Conservation (phyloP, 2,329 filamentous ascomycete genomes). For the Incumbomyces lentus region DNA sequence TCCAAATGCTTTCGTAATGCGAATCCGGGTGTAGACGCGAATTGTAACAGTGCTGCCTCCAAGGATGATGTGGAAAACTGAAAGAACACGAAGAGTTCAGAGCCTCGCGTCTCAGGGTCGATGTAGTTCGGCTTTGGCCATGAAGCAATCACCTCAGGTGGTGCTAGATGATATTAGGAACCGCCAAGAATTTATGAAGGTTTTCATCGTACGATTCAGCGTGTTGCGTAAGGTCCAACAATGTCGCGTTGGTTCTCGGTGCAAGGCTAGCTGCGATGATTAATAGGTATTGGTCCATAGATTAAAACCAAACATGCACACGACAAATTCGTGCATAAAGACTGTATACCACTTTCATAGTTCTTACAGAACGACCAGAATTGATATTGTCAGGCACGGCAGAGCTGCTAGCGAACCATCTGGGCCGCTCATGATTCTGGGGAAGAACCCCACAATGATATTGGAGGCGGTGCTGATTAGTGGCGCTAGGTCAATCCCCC, state of each 20-base stretch:
- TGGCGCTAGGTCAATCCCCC: no score
- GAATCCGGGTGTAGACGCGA: slow-evolving; percentile 23
- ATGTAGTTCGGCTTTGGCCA: slow-evolving; percentile 26
- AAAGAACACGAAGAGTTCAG: slow-evolving; percentile 19
- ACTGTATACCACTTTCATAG: background rate
- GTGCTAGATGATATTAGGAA: background rate
- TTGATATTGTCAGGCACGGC: no score
- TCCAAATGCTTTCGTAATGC: slow-evolving; percentile 20
- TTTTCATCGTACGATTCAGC: no score
- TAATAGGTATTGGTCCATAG: no score
- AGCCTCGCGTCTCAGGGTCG: slow-evolving; percentile 22
- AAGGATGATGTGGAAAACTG: slow-evolving; percentile 19
- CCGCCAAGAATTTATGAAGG: background rate
- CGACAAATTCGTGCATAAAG: background rate
- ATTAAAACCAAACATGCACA: background rate
- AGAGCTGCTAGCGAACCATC: no score
- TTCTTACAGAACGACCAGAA: background rate
- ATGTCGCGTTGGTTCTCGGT: no score
- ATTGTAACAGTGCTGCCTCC: slow-evolving; percentile 18
- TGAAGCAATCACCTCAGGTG: slow-evolving; percentile 5
- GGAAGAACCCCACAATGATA: no score
- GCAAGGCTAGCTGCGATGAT: no score
- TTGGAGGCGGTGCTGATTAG: no score
- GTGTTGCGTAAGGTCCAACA: no score
- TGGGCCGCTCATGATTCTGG: no score